Evolutionary conservation across 2,329 filamentous ascomycete genomes (phyloP).

Genomic region (Diatrype stigma): DNA sequence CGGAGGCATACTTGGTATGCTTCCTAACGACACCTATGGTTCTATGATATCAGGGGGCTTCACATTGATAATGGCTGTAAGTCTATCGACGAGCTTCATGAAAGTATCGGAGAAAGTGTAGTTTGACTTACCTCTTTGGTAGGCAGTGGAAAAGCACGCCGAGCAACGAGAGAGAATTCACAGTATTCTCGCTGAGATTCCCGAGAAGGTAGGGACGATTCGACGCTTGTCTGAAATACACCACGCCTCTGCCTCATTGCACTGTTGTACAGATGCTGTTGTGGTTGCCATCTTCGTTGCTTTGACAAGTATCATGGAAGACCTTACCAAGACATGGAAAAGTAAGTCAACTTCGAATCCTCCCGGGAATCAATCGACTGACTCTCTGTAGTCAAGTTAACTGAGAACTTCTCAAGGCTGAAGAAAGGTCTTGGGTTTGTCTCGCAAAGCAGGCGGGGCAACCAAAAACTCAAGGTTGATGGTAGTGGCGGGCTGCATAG

Average conservation of each 20-base stretch:
- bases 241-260: conserved; percentile 3
- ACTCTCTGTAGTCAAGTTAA: background rate
- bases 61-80: conserved; percentile 9
- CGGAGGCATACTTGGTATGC: conserved; percentile 6
- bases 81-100: background rate
- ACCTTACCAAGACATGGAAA: background rate
- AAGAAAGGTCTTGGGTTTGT: background rate
- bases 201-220: conserved; percentile 6
- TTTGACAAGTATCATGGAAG: conserved; percentile 9
- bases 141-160: conserved; percentile 12
- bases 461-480: background rate
- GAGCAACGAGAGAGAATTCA: conserved; percentile 7
- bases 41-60: conserved; percentile 13
- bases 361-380: background rate
- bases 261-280: conserved; percentile 4
- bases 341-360: background rate
- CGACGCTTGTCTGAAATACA: conserved; percentile 8
- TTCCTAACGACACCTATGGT: conserved; percentile 10
- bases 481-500: background rate
- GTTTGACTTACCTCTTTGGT: background rate
- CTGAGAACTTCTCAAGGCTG: background rate
- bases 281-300: conserved; percentile 11
- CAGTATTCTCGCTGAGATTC: conserved; percentile 6
- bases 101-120: background rate
- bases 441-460: background rate